Conservation (phyloP, 345 rosid genomes). For the Isatis tinctoria region DNA sequence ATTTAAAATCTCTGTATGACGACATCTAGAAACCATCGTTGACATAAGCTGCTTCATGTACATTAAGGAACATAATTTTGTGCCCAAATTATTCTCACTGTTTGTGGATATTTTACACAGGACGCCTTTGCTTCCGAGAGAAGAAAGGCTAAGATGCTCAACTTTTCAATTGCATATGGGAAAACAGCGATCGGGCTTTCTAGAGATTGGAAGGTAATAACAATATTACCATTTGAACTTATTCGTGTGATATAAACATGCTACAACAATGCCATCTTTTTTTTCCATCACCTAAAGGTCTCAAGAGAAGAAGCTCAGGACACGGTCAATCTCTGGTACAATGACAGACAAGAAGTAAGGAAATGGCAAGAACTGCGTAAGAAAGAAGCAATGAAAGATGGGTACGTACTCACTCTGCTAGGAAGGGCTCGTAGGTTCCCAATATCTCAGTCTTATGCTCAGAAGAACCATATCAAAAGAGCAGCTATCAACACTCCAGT, state of each 20-base stretch:
- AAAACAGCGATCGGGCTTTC: slow-evolving; percentile 89
- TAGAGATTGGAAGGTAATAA: slow-evolving; percentile 87
- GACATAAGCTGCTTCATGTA: not conserved
- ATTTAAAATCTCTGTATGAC: not conserved
- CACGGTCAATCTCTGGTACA: slow-evolving; percentile 93
- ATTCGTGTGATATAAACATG: not conserved
- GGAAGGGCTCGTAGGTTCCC: slow-evolving; percentile 86
- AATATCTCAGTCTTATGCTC: slow-evolving; percentile 32
- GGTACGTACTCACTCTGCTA: slow-evolving; percentile 62
- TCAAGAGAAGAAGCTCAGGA: slow-evolving; percentile 70
- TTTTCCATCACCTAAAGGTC: slow-evolving; percentile 43
- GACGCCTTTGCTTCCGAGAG: slow-evolving; percentile 83
- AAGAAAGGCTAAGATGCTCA: slow-evolving; percentile 95
- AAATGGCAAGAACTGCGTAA: slow-evolving; percentile 79
- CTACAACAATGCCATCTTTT: not conserved
- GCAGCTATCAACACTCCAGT: slow-evolving; percentile 97
- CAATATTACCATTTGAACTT: not conserved
- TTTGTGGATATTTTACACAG: slow-evolving; percentile 33
- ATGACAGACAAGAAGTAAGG: slow-evolving; percentile 80
- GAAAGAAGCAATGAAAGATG: slow-evolving; percentile 47
- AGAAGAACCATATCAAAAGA: slow-evolving; percentile 62
- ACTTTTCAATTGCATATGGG: slow-evolving; percentile 97
- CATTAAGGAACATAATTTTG: not conserved
- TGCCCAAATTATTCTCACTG: not conserved
- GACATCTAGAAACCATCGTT: not conserved